Evolutionary conservation across 2,329 filamentous ascomycete genomes (phyloP).

Genomic region (Fusarium duplospermum): DNA sequence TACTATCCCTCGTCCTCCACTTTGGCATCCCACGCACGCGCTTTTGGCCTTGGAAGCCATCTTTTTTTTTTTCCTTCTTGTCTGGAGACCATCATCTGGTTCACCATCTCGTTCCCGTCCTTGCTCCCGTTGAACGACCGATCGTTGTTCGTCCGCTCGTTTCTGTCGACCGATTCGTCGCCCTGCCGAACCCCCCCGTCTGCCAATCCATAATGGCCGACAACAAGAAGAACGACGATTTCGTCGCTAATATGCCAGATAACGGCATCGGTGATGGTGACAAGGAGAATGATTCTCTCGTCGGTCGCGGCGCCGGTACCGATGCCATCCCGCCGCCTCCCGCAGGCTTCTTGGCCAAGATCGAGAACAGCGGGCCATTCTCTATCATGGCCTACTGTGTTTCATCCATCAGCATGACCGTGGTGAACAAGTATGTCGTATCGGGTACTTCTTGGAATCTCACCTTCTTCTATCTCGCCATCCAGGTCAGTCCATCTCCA

Average conservation of each 20-base stretch:
- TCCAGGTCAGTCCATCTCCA: conserved; percentile 77
- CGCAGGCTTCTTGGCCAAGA: conserved; percentile 46
- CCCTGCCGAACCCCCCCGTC: neutral
- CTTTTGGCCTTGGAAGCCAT: conserved; percentile 23
- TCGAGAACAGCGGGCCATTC: conserved; percentile 80
- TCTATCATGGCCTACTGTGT: conserved; percentile 92
- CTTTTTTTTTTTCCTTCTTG: neutral
- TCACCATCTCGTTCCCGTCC: neutral
- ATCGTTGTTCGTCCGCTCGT: conserved; percentile 39
- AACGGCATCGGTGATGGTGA: conserved; percentile 32
- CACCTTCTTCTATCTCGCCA: conserved; percentile 91
- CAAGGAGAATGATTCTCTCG: conserved; percentile 37
- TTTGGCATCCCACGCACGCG: neutral
- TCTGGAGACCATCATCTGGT: conserved; percentile 9
- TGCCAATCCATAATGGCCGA: conserved; percentile 27
- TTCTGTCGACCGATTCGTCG: conserved; percentile 18
- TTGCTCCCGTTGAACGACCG: conserved; percentile 32
- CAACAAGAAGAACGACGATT: conserved; percentile 41
- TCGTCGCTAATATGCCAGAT: conserved; percentile 34
- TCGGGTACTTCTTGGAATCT: conserved; percentile 93
- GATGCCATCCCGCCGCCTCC: conserved; percentile 28
- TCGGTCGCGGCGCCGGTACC: conserved; percentile 34
- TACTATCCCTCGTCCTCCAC: neutral
- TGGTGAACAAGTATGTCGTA: conserved; percentile 99
- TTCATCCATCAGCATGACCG: conserved; percentile 97